These are phyloP conservation scores for Pyrus hybrid DNA, from an alignment of 331 rosid genomes.

Conservation along the genomic window DNA sequence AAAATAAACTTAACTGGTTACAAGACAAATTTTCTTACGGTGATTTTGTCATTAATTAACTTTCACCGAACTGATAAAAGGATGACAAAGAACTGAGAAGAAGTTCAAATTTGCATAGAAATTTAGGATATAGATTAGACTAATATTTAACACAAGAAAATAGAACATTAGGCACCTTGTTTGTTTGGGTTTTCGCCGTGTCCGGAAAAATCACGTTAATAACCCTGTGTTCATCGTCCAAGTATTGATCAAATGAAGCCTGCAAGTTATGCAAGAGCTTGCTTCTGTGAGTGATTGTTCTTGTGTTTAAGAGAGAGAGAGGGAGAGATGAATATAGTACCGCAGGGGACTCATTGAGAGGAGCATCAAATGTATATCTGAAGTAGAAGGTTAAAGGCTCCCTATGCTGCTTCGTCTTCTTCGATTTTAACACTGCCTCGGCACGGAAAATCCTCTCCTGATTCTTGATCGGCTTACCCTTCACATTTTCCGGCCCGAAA, in stretches of 20 bases:
- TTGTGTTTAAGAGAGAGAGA: neutral
- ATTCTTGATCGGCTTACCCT: conserved; percentile 8
- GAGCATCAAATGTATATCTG: conserved; percentile 13
- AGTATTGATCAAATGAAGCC: conserved; percentile 29
- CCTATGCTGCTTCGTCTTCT: neutral
- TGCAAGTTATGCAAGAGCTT: neutral
- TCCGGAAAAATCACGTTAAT: conserved; percentile 26
- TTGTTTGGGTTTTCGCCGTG: conserved; percentile 17
- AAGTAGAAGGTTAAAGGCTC: conserved; percentile 23
- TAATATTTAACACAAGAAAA: neutral
- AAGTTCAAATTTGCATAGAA: neutral
- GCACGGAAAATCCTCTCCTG: neutral
- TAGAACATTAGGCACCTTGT: conserved; percentile 19
- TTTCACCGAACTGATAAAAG: neutral
- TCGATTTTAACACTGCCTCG: neutral
- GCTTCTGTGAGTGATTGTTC: neutral
- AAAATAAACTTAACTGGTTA: too few species aligned
- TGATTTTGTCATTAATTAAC: neutral
- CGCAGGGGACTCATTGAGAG: conserved; percentile 33
- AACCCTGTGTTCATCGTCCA: conserved; percentile 37
- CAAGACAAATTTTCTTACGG: too few species aligned
- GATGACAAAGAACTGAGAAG: neutral
- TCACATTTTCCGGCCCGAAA: neutral
- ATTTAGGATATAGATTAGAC: neutral
- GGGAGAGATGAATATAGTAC: conserved; percentile 12